Conservation (phyloP, 495 filamentous ascomycete species). For the Aspergillus coremiiformis region DNA sequence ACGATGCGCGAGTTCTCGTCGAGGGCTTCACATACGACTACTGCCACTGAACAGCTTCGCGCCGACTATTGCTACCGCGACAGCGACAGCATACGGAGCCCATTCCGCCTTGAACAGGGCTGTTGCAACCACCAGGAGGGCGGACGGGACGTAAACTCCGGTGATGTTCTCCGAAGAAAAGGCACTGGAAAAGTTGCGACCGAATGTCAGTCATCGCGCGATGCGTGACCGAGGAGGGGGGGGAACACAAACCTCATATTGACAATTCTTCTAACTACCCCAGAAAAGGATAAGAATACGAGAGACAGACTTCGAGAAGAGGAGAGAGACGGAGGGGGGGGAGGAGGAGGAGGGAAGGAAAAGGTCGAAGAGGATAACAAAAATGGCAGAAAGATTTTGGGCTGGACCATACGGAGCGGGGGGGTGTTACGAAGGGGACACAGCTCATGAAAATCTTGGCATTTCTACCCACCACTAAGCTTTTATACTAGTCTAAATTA, state of each 20-base stretch:
- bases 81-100: constrained; percentile 59
- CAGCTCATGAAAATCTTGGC: too few species aligned
- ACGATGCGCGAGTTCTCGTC: constrained; percentile 5
- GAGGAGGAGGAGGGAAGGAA: constrained; percentile 7
- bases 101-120: constrained; percentile 74
- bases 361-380: constrained; percentile 5
- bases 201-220: constrained; percentile 7
- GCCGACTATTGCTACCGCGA: constrained; percentile 52
- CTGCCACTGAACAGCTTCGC: constrained; percentile 51
- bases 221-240: background rate
- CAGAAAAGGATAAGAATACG: background rate
- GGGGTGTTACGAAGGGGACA: too few species aligned
- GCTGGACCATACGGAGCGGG: background rate
- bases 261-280: constrained; percentile 8
- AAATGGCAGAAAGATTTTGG: constrained; percentile 8
- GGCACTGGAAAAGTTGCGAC: constrained; percentile 20
- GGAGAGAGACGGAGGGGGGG: constrained; percentile 1
- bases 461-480: too few species aligned
- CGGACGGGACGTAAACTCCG: constrained; percentile 80
- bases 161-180: constrained; percentile 52
- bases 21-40: constrained; percentile 17
- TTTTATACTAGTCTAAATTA: too few species aligned
- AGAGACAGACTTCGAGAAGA: background rate
- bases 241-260: constrained; percentile 30
- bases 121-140: constrained; percentile 66